These are phyloP conservation scores for Cocos nucifera DNA, from an alignment of 176 grass and related monocot species.

Conservation along the genomic window DNA sequence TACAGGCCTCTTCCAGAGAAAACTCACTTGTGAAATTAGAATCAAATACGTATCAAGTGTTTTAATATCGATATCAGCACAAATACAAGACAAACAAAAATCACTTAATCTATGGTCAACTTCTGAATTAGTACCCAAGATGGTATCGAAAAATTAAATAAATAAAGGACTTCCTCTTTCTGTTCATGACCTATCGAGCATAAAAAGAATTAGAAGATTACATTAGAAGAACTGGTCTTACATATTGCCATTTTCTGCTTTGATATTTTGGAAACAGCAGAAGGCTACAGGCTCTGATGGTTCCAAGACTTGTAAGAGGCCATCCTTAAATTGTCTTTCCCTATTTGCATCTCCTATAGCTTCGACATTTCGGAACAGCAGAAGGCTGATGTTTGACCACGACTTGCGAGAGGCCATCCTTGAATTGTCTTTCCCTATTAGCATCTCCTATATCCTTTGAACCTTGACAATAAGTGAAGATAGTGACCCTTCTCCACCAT, in stretches of 20 bases:
- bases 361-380: neutral
- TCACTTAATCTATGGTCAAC: too few relatives aligned
- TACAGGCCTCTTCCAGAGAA: too few relatives aligned
- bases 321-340: neutral
- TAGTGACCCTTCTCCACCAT: conserved; percentile 90
- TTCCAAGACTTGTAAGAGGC: neutral
- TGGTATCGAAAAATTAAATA: too few relatives aligned
- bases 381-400: neutral
- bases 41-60: too few relatives aligned
- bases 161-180: neutral
- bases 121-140: too few relatives aligned
- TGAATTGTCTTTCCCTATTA: conserved; percentile 14
- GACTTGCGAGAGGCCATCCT: neutral
- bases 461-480: conserved; percentile 80
- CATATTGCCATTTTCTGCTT: neutral
- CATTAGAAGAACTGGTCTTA: neutral
- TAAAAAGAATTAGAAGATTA: neutral
- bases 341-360: conserved; percentile 57
- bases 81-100: too few relatives aligned
- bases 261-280: neutral
- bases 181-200: neutral
- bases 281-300: neutral
- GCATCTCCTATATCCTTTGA: conserved; percentile 71
- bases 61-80: too few relatives aligned
- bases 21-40: too few relatives aligned